Conservation (phyloP, 2,329 filamentous ascomycete species). For the Aspergillus awamori region DNA sequence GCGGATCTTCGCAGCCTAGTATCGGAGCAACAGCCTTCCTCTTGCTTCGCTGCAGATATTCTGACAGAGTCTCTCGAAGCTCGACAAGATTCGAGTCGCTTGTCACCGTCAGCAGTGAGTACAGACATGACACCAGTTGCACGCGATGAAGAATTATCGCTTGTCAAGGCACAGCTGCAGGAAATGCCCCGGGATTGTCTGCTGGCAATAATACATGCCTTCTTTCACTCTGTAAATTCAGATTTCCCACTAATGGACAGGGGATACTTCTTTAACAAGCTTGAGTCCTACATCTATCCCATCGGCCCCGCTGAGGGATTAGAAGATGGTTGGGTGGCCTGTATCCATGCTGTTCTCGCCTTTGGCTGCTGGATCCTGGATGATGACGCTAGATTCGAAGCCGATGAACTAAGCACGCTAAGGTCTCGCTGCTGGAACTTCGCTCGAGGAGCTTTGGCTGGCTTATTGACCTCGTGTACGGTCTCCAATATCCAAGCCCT, state of each 20-base stretch:
- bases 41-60: neutral
- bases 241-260: neutral
- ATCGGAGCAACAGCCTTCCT: neutral
- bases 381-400: too few relatives aligned
- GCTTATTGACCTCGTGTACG: neutral
- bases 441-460: neutral
- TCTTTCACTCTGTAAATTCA: neutral
- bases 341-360: neutral
- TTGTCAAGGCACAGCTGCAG: neutral
- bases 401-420: neutral
- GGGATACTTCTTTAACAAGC: neutral
- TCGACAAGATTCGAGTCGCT: neutral
- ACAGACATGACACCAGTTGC: neutral
- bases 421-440: neutral
- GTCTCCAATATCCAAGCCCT: neutral
- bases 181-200: neutral
- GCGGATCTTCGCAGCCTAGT: neutral
- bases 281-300: neutral
- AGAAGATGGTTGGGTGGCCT: neutral
- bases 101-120: too few relatives aligned
- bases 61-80: neutral
- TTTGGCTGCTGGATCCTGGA: neutral
- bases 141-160: neutral
- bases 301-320: neutral
- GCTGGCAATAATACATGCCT: neutral